Base-by-base conservation (phyloP, 495 filamentous ascomycete genomes). In the Emericellopsis terricola region DNA sequence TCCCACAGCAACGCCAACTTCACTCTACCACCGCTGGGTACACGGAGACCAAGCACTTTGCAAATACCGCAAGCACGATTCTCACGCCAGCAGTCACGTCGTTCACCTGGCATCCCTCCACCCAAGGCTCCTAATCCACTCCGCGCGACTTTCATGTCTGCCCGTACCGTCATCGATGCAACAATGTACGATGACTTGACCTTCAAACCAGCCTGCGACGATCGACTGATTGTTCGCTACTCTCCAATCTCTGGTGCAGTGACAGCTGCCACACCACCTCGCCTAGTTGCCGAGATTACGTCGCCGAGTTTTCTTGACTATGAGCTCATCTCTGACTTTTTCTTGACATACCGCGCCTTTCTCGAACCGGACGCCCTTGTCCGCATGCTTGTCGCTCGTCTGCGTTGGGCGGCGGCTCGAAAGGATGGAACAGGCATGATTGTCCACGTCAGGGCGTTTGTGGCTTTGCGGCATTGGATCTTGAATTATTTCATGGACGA, bases 401-500 rank as follows among this genome's bases (percentile, higher is more conserved):
- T 96, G 28, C 66, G 76, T 44, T 94, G 87, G 87, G 89, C 91
- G 2, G 64, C 94, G 38, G 68, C 71, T 34, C 68, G 81, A 30
- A 54, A 67, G 23, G 83, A 92, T 45, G 82, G 94, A 45, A 75
- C 76, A 39, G 91, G 89, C 8, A 76, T 80, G 42, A 79, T 96
- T 18, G 91, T 99, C 14, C 69, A 83, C 32, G 91, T 99, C 31
- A 76, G 89, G 31, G 89, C 85, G 0, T 99, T 99, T 59, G 91
- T 93, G 15, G 89, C 91, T 16, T 66, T 96, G 23, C 77, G 89
- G 40, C 89, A 99, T 50, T 99, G 89, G 89, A 86, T 99, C 38
- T 56, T 99, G 41, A 99, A 99, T 47, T 99, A 96, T 49, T 96
- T 94, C 46, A 66, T 79, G 16, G 91, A 96, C 52, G 89, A 99